Evolutionary conservation across 768 basidiomycete species (phyloP), one percentile per base, ranked within the genome.

Genomic region (Amanita molliuscula): DNA sequence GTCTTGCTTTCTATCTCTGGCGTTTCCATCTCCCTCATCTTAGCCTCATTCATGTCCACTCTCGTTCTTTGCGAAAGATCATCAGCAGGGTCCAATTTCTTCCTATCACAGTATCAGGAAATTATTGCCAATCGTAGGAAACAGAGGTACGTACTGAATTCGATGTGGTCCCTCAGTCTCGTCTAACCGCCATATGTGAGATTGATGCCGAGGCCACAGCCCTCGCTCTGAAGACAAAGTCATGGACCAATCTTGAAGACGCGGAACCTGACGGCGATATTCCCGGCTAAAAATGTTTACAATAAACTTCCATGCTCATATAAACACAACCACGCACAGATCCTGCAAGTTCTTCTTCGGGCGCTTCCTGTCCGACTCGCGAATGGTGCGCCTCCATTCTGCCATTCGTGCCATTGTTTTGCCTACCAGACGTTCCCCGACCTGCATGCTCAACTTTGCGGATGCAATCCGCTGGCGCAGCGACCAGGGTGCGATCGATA

Each of bases 91-190:
- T 93, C 87, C 54, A 93, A 60, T 61, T 87, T 88, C 62, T 85
- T 88, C 57, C 89, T 92, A 44, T 1, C 51, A 21, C 26, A 23
- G 52, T 5, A 50, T 18, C 6, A 43, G 20, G 4, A 9, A 18
- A 48, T 36, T 4, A 15, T 9, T 2, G 1, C 18, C 15, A 16
- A 5, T 9, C 36, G 5, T 33, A 3, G 26, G 20, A 11, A 25
- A 47, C 47, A 13, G 47, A 33, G 18, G n/a, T 47, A 53, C 57
- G 15, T 57, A 90, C 91, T 92, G 72, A 47, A 88, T 85, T 42
- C 92, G 78, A 57, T 88, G 76, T 1, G 91, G 92, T 1, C 92
- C 93, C 59, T 96, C 93, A 1, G 91, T 93, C 58, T 94, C 92
- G 54, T 95, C 93, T 40, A 95, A 65, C 28, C 83, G 70, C 93